Evolutionary conservation across 805 yeast genomes (phyloP), one percentile per base, ranked within the genome.

Genomic region (Metschnikowia colocasiae): DNA sequence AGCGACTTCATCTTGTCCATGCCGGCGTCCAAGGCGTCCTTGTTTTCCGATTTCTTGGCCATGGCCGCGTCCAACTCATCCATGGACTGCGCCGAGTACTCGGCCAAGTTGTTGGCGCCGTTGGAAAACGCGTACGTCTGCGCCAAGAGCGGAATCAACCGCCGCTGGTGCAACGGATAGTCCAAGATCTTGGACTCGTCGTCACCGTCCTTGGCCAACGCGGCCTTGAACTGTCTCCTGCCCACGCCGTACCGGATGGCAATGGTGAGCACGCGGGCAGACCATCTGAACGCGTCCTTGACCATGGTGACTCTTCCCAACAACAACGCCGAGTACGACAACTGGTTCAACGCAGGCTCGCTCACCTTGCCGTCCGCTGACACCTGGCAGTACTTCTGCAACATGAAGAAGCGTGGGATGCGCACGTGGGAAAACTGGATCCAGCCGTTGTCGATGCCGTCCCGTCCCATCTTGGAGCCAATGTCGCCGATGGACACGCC

Each of bases 401-500:
- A 73, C 94, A 91, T 82, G 67, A 77, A 86, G 62, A 78, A 83
- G 52, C 90, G 79, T 47, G 97, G 97, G 53, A 91, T 86, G 43
- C 82, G 76, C 43, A 89, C 97, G 57, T 83, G 76, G 42, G 86
- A 75, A 69, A 87, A 91, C 69, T 90, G 97, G 60, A 91, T 87
- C 97, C 97, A 91, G 45, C 97, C 97, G 65, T 91, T 91, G 62
- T 91, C 97, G 55, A 91, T 87, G 48, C 96, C 97, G 60, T 90
- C 94, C 60, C 97, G 78, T 45, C 97, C 97, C 96, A 91, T 89
- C 70, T 91, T 91, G 54, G 86, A 81, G 47, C 97, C 97, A 62
- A 91, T 88, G 63, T 91, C 97, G 52, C 97, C 97, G 54, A 89
- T 75, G 27, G 87, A 68, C 48, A 91, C 71, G 47, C 97, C 97